phyloP scores from a whole-genome alignment of 176 grass and related monocot species.

The Ampelocalamus luodianensis region DNA sequence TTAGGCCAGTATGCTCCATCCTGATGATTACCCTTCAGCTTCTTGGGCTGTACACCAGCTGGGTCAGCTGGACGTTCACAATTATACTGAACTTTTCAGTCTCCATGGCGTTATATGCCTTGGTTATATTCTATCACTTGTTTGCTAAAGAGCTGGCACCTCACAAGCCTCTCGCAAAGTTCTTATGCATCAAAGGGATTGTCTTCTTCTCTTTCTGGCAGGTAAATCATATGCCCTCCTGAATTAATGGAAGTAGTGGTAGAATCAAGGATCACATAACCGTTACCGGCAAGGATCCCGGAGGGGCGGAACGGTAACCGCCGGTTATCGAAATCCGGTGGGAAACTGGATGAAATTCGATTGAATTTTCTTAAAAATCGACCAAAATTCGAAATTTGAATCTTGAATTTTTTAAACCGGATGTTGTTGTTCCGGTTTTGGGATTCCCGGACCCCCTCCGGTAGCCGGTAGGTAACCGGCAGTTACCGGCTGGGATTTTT shows the following conservation, averaged over 20 bases:
- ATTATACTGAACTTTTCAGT: conserved; percentile 95
- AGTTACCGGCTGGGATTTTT: too few species aligned
- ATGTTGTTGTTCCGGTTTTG: too few species aligned
- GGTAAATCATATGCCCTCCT: conserved; percentile 51
- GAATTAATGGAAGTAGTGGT: neutral
- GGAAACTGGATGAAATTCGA: too few species aligned
- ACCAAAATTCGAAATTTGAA: too few species aligned
- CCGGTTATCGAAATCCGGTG: too few species aligned
- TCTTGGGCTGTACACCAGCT: conserved; percentile 77
- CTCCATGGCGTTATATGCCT: conserved; percentile 87
- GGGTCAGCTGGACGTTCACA: conserved; percentile 90
- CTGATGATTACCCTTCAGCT: conserved; percentile 88
- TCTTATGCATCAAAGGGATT: conserved; percentile 97
- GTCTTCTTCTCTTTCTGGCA: conserved; percentile 99
- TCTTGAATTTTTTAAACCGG: too few species aligned
- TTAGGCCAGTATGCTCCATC: conserved; percentile 84
- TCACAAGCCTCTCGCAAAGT: conserved; percentile 93
- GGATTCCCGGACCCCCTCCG: too few species aligned
- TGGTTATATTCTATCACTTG: conserved; percentile 95
- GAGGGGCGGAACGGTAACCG: too few species aligned
- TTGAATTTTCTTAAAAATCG: too few species aligned
- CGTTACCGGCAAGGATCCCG: too few species aligned
- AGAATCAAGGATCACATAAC: too few species aligned
- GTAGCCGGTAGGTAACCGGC: too few species aligned
- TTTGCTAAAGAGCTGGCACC: conserved; percentile 96